These are phyloP conservation scores for Cornus controversa DNA, from an alignment of 148 eudicot genomes.

Conservation along the genomic window DNA sequence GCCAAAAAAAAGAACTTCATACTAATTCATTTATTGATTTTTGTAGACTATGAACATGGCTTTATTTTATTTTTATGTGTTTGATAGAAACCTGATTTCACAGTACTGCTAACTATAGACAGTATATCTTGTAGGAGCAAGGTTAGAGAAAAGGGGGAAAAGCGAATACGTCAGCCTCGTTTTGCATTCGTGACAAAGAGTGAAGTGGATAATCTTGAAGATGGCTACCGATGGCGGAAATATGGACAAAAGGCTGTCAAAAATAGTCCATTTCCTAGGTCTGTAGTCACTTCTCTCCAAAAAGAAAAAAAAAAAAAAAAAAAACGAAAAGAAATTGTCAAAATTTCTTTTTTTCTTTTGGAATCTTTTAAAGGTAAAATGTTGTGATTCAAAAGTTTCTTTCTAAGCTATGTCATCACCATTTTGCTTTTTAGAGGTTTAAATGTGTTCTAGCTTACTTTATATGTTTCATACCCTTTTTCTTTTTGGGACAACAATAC, in stretches of 20 bases:
- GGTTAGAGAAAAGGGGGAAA: slow-evolving; percentile 63
- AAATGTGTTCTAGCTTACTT: neutral
- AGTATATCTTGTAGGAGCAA: slow-evolving; percentile 40
- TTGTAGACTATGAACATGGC: neutral
- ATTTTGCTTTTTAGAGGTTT: too few relatives aligned
- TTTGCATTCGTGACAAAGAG: slow-evolving; percentile 87
- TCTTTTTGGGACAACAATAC: too few relatives aligned
- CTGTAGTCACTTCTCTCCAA: neutral
- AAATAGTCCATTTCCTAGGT: slow-evolving; percentile 92
- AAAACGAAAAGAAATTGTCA: too few relatives aligned
- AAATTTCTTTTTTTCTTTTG: neutral
- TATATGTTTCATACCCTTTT: too few relatives aligned
- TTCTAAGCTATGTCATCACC: too few relatives aligned
- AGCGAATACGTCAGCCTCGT: slow-evolving; percentile 62
- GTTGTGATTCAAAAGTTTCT: too few relatives aligned
- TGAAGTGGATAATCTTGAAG: slow-evolving; percentile 88
- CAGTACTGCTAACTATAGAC: neutral
- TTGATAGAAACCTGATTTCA: neutral
- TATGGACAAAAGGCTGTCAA: slow-evolving; percentile 92
- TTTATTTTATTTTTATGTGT: neutral
- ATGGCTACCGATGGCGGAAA: slow-evolving; percentile 85
- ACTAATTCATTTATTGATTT: neutral
- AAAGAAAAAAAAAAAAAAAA: too few relatives aligned
- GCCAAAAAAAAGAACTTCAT: neutral
- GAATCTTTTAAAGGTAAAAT: neutral